Base-by-base conservation (phyloP, 169 alveolate genomes). In the Plasmodium fragile region DNA sequence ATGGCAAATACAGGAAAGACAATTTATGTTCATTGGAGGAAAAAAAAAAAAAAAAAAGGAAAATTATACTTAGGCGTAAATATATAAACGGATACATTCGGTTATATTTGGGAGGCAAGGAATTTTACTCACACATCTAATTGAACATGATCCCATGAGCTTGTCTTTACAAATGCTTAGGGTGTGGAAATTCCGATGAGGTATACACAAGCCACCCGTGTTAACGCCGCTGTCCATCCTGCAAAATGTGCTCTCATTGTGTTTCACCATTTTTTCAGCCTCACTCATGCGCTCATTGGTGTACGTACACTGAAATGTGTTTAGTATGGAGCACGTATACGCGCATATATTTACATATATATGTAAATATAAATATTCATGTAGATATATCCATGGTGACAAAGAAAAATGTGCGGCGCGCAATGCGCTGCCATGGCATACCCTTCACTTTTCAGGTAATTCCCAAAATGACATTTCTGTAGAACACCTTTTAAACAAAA, bases 31-130 rank as follows among this genome's bases (percentile, higher is more conserved):
- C n/a, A 78, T 22, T n/a, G 45, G 30, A 6, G 55, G 34, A 45
- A 72, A 30, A 81, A 81, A 81, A 49, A 81, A 53, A 52, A 52
- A 81, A 81, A 53, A 49, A 81, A 59, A 59, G 16, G 16, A 59
- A 59, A 2, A 25, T 25, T 59, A 18, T 6, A 3, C 13, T 18
- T 59, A 59, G 75, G 75, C 16, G 34, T 25, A 59, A 18, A 59
- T n/a, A 59, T 18, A 25, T 25, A 59, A 25, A 59, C 16, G 34
- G 34, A 59, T 22, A 22, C 13, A 13, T 59, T 59, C 16, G 28
- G 16, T 59, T 13, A 59, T 59, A 6, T 59, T n/a, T 11, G 18
- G 75, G 75, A 59, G 34, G 75, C 32, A 59, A 18, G n/a, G 36
- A 59, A 59, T 59, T 22, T 59, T 7, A 6, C 75, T 25, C 34